Evolutionary conservation across 768 basidiomycete species (phyloP), one percentile per base, ranked within the genome.

Genomic region (Infundibulicybe gibba): DNA sequence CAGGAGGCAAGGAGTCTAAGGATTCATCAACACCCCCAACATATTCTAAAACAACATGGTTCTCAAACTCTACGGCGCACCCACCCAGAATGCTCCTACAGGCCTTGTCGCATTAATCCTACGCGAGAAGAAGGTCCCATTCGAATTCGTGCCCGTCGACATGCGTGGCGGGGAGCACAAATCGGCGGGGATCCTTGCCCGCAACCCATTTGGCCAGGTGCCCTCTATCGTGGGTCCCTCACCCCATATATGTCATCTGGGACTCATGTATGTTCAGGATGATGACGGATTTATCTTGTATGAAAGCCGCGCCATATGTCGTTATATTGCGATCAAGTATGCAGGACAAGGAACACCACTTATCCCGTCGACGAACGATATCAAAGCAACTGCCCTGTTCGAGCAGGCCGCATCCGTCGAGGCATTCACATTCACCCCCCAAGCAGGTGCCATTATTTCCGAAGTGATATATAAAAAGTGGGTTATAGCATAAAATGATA

Each of bases 221-320:
- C 54, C 54, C 3, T 52, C 48, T 33, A 41, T 55, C 17, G 54
- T 55, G 32, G 16, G 49, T 14, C 33, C 25, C 10, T 1, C 10
- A 2, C 3, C 9, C 12, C 31, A 30, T 2, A 13, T 30, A 13
- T 25, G n/a, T 1, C 17, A 5, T 25, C 8, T 11, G n/a, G 5
- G n/a, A 5, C 10, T 3, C 31, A 20, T 4, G 8, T 17, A 33
- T 17, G 12, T 32, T 32, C 13, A 55, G 54, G 54, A 55, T 30
- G 54, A 55, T 30, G 54, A 52, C 30, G 54, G 77, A 4, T 74
- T 82, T 59, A 61, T 69, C 47, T 53, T 85, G 15, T 80, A 67
- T 59, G 80, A 80, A 52, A 69, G 70, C 37, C 76, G 78, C 37
- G 79, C 79, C 0, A 80, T 83, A 44, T 55, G 54, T 20, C 74